Evolutionary conservation across 768 basidiomycete genomes (phyloP), one percentile per base, ranked within the genome.

Genomic region (Suillus americanus): DNA sequence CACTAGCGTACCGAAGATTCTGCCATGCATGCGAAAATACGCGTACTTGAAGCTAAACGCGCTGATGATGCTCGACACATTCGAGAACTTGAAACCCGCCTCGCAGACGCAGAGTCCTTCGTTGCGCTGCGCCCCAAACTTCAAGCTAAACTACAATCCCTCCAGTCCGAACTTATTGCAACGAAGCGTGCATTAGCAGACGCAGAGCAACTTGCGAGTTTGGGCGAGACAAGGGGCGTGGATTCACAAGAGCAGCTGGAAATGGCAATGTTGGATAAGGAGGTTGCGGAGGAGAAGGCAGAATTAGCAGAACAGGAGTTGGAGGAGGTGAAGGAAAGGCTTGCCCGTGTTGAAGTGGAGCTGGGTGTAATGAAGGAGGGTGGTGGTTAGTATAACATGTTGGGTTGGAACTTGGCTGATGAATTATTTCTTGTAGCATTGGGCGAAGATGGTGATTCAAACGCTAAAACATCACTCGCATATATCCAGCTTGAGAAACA

Each of bases 401-500:
- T 25, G 51, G n/a, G 43, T 37, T n/a, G 30, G 51, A n/a, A 43
- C 28, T 8, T 16, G 20, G 12, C 62, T 70, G 54, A 74, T 59
- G 20, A 23, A 16, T 28, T 40, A 37, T 20, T 16, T n/a, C 16
- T 9, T 33, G 9, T 46, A 76, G 75, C 56, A 20, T 23, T 38
- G 16, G 76, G 68, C 18, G 77, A 75, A 35, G 78, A 72, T 41
- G 72, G 68, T 13, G 73, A 77, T 20, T 72, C 72, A 4, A 77
- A 69, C 35, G 78, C 79, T 7, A 89, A 88, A 70, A 81, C 83
- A 67, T 86, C 90, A 5, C 70, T 92, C 65, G 86, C 86, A 35
- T 87, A 89, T 75, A 83, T 91, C 20, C 97, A 98, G 72, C 86
- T 99, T 1, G 96, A 98, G 79, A 97, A 94, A 74, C 97, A 99